Conservation (phyloP, 2,329 filamentous ascomycete species). For the Sclerotinia borealis region DNA sequence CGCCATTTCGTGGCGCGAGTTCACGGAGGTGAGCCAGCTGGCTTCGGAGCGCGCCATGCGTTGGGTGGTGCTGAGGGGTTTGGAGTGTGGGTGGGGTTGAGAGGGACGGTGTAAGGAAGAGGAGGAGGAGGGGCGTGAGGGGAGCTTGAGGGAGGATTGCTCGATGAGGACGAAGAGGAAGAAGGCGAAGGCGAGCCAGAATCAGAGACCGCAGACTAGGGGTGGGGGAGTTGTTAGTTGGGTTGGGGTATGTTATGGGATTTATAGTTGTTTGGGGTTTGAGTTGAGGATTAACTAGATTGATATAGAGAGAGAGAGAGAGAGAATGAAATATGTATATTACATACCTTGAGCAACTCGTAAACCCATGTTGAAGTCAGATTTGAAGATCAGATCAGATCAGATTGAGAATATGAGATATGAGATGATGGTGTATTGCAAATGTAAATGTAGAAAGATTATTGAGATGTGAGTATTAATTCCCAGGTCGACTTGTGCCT, state of each 20-base stretch:
- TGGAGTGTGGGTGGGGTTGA: neutral
- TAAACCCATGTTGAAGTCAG: slow-evolving; percentile 21
- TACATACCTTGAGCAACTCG: slow-evolving; percentile 23
- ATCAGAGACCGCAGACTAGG: slow-evolving; percentile 26
- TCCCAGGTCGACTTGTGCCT: too few species aligned
- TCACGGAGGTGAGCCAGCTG: slow-evolving; percentile 23
- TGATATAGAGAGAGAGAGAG: too few species aligned
- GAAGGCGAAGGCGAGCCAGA: slow-evolving; percentile 26
- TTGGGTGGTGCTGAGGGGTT: slow-evolving; percentile 18
- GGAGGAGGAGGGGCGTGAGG: neutral
- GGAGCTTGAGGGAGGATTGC: slow-evolving; percentile 14
- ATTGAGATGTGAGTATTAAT: neutral
- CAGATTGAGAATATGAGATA: neutral
- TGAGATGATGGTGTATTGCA: too few species aligned
- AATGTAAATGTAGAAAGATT: too few species aligned
- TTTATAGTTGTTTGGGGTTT: neutral
- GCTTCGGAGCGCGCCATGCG: slow-evolving; percentile 25
- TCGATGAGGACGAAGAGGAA: slow-evolving; percentile 24
- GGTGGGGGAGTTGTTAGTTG: neutral
- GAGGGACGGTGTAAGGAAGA: neutral
- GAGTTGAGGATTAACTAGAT: neutral
- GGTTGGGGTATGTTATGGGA: neutral
- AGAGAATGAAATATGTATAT: neutral
- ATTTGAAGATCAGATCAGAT: neutral
- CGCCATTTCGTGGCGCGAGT: slow-evolving; percentile 24